A percentile compares a stretch with the other conserved stretches of the same genome.
These are phyloP conservation scores for Pichia sp. DNA, from an alignment of 1,139 yeast genomes.

Conservation along the genomic window DNA sequence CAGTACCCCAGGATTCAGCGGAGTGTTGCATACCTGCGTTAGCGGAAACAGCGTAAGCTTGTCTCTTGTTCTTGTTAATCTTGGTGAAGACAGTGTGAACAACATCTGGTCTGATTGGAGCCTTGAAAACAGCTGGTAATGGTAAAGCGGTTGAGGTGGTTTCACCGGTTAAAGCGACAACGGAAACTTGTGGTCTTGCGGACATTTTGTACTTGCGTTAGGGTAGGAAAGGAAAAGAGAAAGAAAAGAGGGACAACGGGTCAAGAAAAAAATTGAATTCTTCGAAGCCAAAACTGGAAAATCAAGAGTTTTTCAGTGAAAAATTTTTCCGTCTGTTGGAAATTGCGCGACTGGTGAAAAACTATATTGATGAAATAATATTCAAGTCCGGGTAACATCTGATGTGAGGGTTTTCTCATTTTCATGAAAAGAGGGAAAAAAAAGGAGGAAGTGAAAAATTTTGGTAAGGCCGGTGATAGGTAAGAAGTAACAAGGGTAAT, in stretches of 20 bases:
- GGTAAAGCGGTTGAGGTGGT: conserved; percentile 79
- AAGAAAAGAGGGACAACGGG: neutral
- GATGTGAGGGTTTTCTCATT: neutral
- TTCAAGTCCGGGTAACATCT: neutral
- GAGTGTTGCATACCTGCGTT: conserved; percentile 99
- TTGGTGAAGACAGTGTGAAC: conserved; percentile 98
- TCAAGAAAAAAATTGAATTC: neutral
- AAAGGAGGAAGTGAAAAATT: neutral
- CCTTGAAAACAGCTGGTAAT: conserved; percentile 97
- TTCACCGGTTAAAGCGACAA: conserved; percentile 77
- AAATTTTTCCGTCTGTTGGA: too few species aligned
- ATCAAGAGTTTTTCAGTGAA: conserved; percentile 1
- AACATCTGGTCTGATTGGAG: conserved; percentile 99
- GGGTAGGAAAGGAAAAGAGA: neutral
- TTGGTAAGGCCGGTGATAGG: neutral
- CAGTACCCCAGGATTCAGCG: conserved; percentile 99
- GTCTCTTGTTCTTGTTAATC: conserved; percentile 99
- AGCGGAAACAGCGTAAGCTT: conserved; percentile 98
- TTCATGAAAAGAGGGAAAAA: neutral
- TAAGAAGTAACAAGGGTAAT: neutral
- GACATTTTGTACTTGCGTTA: conserved; percentile 39
- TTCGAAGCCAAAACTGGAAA: too few species aligned
- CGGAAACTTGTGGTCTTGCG: conserved; percentile 92
- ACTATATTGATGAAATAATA: too few species aligned
- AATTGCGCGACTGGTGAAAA: too few species aligned